Conservation (phyloP, 1,284 basidiomycete species). For the Acaromyces ingoldii region DNA sequence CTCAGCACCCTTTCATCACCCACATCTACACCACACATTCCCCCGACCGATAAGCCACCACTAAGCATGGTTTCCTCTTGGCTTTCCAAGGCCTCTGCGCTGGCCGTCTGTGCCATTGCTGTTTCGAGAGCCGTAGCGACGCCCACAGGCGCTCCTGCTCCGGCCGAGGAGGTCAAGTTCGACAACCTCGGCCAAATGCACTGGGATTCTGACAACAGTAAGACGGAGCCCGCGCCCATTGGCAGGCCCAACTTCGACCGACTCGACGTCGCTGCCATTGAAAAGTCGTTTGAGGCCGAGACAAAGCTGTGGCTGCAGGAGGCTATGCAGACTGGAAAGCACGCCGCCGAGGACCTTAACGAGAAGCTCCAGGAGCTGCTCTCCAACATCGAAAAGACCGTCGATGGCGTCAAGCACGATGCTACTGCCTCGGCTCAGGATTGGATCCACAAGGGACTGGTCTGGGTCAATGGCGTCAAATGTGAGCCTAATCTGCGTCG, state of each 20-base stretch:
- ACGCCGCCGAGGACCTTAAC: slow-evolving; percentile 44
- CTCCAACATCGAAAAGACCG: too few species aligned
- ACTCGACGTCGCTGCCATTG: slow-evolving; percentile 17
- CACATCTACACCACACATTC: background rate
- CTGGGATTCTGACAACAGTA: slow-evolving; percentile 16
- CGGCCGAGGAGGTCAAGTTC: slow-evolving; percentile 34
- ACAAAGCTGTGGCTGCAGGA: slow-evolving; percentile 16
- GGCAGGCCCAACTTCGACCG: slow-evolving; percentile 34
- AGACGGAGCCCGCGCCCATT: slow-evolving; percentile 21
- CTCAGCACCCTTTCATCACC: background rate
- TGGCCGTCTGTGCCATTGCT: slow-evolving; percentile 8
- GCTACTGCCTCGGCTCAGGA: slow-evolving; percentile 20
- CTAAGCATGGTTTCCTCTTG: slow-evolving; percentile 35
- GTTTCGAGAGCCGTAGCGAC: background rate
- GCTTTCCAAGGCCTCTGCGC: slow-evolving; percentile 35
- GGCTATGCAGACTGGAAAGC: slow-evolving; percentile 56
- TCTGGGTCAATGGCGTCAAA: slow-evolving; percentile 43
- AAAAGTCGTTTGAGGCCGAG: background rate
- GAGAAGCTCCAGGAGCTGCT: slow-evolving; percentile 25
- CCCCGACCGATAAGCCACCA: background rate
- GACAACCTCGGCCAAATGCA: slow-evolving; percentile 34
- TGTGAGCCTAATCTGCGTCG: slow-evolving; percentile 3
- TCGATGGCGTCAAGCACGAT: slow-evolving; percentile 29
- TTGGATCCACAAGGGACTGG: slow-evolving; percentile 50
- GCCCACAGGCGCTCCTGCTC: background rate